Evolutionary conservation across 2,329 filamentous ascomycete species (phyloP).

Genomic region (Claviceps sp.): DNA sequence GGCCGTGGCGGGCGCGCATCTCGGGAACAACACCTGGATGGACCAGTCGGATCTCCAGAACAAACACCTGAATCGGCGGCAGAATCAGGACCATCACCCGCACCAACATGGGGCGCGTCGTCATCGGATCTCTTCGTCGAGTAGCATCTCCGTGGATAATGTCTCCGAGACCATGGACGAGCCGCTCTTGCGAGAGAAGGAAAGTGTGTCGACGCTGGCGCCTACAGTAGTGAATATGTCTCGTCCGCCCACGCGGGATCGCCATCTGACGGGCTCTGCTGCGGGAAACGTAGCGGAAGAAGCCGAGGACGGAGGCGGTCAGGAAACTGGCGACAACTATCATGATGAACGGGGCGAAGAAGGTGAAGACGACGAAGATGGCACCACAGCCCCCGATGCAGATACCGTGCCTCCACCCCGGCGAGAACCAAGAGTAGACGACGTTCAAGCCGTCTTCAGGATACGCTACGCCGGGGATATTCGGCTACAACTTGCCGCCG

Average conservation of each 20-base stretch:
- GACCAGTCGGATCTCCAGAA: conserved; percentile 8
- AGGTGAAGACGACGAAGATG: conserved; percentile 22
- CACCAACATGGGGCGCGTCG: not conserved
- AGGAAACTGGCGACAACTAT: not conserved
- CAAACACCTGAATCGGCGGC: not conserved
- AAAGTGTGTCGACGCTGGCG: conserved; percentile 48
- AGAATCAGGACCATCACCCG: not conserved
- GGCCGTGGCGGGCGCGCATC: conserved; percentile 56
- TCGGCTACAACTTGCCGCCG: conserved; percentile 76
- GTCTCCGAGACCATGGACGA: conserved; percentile 17
- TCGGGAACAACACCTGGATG: conserved; percentile 24
- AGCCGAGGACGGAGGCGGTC: conserved; percentile 7
- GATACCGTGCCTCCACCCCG: conserved; percentile 20
- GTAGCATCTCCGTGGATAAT: conserved; percentile 33
- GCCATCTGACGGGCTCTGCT: conserved; percentile 22
- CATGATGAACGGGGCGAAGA: conserved; percentile 2
- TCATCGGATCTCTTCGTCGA: conserved; percentile 31
- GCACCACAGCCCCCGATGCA: conserved; percentile 16
- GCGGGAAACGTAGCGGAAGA: conserved; percentile 25
- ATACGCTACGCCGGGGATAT: conserved; percentile 84
- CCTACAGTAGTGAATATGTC: conserved; percentile 40
- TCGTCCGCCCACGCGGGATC: conserved; percentile 44
- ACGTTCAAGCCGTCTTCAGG: conserved; percentile 84
- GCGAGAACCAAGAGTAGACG: conserved; percentile 65
- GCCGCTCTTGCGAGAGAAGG: conserved; percentile 38